Base-by-base conservation (phyloP, 768 basidiomycete genomes). In the Hypholoma sublateritium region DNA sequence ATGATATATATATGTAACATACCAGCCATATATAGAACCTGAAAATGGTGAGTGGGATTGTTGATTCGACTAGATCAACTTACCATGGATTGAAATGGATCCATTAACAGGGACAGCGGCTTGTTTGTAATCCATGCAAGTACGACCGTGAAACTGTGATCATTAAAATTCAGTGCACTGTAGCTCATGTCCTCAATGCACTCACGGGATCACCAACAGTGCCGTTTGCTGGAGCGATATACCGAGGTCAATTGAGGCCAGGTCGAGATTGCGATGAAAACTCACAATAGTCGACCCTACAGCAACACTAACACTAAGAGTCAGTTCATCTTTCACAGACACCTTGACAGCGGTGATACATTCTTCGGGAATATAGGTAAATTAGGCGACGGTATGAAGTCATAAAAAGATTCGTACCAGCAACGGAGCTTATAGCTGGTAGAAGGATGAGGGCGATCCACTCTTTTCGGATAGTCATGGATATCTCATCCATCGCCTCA, bases 391-490 rank as follows among this genome's bases (percentile, higher is more conserved):
- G 17, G 12, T 17, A 34, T 13, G 17, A 53, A 22, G 5, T 44
- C 8, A 45, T 32, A 9, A 16, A 35, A 13, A 47, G 19, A 21
- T 4, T 32, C 50, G 19, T 36, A 88, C 90, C 90, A 66, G 91
- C 88, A 34, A 93, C 77, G 13, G 88, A 88, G 34, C 85, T 88
- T 39, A 95, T 88, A 16, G 88, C 86, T 3, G 95, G 95, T 9
- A 98, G 80, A 13, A 98, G 68, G 62, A 98, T 93, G 35, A 98
- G 74, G 14, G 87, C 94, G 56, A 95, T 80, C 87, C 93, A 98
- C 69, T 94, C 89, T 61, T 91, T 90, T 66, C 84, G 88, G 59
- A 98, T 83, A 3, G 77, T 77, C 17, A 65, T 72, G 1, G 88
- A 87, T 52, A 96, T 76, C 37, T 84, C 86, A 67, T 93, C 83